Evolutionary conservation across 352 stramenopile genomes (phyloP).

Genomic region (Pythium insidiosum): DNA sequence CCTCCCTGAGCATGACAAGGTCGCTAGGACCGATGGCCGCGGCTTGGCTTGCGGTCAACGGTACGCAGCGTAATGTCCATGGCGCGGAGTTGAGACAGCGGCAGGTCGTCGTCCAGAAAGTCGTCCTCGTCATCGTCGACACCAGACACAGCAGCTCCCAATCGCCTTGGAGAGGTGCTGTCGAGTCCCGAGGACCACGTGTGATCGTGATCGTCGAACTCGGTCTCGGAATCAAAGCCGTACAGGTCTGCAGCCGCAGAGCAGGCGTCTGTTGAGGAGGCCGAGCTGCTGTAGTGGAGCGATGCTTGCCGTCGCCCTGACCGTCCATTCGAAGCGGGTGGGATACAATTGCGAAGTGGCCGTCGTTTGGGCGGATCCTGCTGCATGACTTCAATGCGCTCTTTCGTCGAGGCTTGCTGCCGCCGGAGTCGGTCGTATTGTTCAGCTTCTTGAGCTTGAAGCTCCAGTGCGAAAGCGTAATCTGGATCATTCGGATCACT

Average conservation of each 20-base stretch:
- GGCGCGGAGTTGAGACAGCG: conserved; percentile 10
- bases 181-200: no score
- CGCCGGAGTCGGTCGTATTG: conserved; percentile 65
- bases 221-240: no score
- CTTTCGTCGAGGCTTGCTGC: conserved; percentile 59
- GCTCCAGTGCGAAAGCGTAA: conserved; percentile 65
- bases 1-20: no score
- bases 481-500: conserved; percentile 39
- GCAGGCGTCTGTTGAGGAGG: neutral
- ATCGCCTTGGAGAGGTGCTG: no score
- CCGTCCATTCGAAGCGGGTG: no score
- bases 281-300: neutral
- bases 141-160: no score
- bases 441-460: conserved; percentile 63
- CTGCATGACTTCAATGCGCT: conserved; percentile 47
- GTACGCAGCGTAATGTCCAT: conserved; percentile 13
- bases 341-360: conserved; percentile 5
- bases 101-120: conserved; percentile 16
- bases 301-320: neutral
- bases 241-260: no score
- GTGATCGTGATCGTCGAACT: no score
- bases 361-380: conserved; percentile 35
- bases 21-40: no score
- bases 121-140: conserved; percentile 12
- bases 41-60: conserved; percentile 11